Evolutionary conservation across 805 yeast genomes (phyloP).

Genomic region (Yarrowia sp.): DNA sequence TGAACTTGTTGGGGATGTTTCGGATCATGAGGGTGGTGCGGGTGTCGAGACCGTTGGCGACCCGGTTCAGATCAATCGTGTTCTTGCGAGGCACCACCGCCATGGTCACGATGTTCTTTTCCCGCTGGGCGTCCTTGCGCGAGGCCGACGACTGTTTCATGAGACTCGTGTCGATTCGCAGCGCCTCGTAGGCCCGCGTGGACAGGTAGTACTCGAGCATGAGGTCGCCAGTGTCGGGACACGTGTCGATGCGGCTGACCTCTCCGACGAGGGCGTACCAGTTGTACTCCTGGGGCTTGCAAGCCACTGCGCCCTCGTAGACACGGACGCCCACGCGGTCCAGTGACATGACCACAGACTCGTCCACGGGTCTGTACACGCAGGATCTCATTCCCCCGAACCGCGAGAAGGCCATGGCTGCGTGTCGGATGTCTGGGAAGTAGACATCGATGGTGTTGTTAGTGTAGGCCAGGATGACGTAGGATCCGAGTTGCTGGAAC

Average conservation of each 20-base stretch:
- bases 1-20: constrained; percentile 62
- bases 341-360: not conserved
- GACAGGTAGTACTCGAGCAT: constrained; percentile 23
- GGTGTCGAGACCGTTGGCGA: constrained; percentile 54
- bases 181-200: constrained; percentile 25
- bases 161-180: constrained; percentile 19
- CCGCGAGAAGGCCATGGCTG: constrained; percentile 7
- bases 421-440: constrained; percentile 31
- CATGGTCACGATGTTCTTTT: constrained; percentile 43
- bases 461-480: constrained; percentile 25
- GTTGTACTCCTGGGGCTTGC: constrained; percentile 35
- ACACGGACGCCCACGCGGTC: constrained; percentile 5
- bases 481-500: constrained; percentile 26
- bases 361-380: constrained; percentile 12
- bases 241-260: constrained; percentile 7
- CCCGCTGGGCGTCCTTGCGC: constrained; percentile 25
- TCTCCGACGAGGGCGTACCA: constrained; percentile 31
- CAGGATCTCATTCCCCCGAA: not conserved
- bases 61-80: constrained; percentile 53
- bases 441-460: constrained; percentile 2
- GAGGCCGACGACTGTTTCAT: constrained; percentile 26
- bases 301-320: constrained; percentile 3
- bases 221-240: constrained; percentile 25
- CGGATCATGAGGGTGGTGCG: constrained; percentile 61
- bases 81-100: constrained; percentile 50